Conservation (phyloP, 192 early-diverging fungal genomes). For the Entomortierella chlamydospora region DNA sequence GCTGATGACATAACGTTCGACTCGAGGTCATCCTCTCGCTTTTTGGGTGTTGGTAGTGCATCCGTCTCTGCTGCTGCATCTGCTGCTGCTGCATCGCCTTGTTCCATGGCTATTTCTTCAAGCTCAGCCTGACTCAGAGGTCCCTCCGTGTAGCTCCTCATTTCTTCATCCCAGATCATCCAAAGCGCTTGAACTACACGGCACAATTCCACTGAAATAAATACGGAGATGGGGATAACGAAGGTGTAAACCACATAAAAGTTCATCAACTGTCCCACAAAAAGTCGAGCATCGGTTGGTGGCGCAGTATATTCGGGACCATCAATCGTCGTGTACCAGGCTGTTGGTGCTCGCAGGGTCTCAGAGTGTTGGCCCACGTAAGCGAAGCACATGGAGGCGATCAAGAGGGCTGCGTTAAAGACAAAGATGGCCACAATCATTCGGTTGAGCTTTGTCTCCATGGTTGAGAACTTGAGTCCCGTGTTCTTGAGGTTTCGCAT, state of each 20-base stretch:
- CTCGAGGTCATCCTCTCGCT: conserved; percentile 9
- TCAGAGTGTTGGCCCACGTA: conserved; percentile 30
- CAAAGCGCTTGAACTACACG: conserved; percentile 72
- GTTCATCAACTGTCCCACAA: conserved; percentile 59
- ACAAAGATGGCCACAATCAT: conserved; percentile 73
- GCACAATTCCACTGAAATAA: conserved; percentile 78
- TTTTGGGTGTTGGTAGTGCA: too few species aligned
- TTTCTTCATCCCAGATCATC: conserved; percentile 73
- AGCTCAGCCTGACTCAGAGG: conserved; percentile 52
- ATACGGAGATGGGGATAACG: conserved; percentile 80
- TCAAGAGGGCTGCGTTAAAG: conserved; percentile 61
- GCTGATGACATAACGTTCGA: conserved; percentile 5
- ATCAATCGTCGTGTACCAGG: conserved; percentile 37
- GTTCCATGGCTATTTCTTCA: conserved; percentile 39
- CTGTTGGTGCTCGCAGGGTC: conserved; percentile 21
- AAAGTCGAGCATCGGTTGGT: conserved; percentile 13
- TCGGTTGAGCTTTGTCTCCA: conserved; percentile 78
- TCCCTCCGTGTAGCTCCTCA: conserved; percentile 57
- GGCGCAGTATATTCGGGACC: conserved; percentile 12
- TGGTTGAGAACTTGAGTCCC: conserved; percentile 76
- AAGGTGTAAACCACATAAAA: conserved; percentile 72
- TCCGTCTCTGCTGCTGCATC: not conserved
- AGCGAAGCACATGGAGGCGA: conserved; percentile 58
- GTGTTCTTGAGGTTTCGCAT: conserved; percentile 87
- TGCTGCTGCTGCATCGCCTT: conserved; percentile 8